phyloP scores from a whole-genome alignment of 1,284 basidiomycete species.

The Boletellus sp. region DNA sequence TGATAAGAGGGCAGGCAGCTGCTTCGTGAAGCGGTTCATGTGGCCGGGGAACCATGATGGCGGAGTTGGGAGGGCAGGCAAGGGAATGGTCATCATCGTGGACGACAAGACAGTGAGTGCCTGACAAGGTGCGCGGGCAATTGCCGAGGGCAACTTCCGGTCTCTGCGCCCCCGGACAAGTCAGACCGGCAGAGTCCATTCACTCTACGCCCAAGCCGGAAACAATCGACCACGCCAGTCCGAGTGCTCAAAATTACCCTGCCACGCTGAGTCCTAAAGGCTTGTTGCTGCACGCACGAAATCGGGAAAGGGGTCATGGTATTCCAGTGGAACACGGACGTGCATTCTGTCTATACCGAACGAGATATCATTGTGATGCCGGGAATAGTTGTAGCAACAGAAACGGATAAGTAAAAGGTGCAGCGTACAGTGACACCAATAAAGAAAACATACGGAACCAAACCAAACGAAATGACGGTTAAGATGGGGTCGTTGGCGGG shows the following conservation, averaged over 20 bases:
- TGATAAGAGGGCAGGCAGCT: constrained; percentile 73
- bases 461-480: constrained; percentile 19
- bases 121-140: neutral
- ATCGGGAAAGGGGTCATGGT: no score
- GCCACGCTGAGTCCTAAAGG: no score
- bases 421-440: constrained; percentile 26
- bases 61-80: constrained; percentile 64
- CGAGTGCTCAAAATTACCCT: no score
- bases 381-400: constrained; percentile 34
- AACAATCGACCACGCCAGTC: no score
- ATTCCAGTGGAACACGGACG: constrained; percentile 18
- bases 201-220: neutral
- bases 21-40: constrained; percentile 86
- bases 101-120: constrained; percentile 5
- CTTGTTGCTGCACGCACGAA: no score
- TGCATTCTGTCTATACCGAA: constrained; percentile 27
- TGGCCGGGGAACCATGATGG: constrained; percentile 98
- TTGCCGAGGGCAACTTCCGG: constrained; percentile 1
- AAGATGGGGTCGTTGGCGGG: constrained; percentile 20
- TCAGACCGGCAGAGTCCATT: neutral
- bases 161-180: no score
- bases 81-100: constrained; percentile 45
- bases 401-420: constrained; percentile 27
- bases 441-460: constrained; percentile 27
- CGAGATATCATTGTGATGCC: constrained; percentile 30